Evolutionary conservation across 495 filamentous ascomycete genomes (phyloP).

Genomic region (Penicillium waksmanii): DNA sequence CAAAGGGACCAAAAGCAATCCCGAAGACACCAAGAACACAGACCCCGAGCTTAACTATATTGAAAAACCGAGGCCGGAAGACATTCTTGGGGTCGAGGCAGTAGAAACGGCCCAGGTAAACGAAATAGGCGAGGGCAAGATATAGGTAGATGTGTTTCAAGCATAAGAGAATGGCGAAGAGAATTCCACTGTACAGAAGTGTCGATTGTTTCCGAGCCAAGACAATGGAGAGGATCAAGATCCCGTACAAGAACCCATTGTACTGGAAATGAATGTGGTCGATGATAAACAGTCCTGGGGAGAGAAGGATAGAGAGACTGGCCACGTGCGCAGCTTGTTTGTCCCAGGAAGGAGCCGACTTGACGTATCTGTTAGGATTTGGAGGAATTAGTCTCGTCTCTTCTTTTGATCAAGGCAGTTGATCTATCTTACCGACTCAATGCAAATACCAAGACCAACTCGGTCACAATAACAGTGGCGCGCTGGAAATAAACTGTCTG

Average conservation of each 20-base stretch:
- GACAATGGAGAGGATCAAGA: slow-evolving; percentile 83
- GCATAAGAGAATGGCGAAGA: slow-evolving; percentile 85
- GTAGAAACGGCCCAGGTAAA: slow-evolving; percentile 84
- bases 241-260: slow-evolving; percentile 93
- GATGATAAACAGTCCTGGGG: slow-evolving; percentile 92
- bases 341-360: slow-evolving; percentile 60
- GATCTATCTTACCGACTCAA: slow-evolving; percentile 64
- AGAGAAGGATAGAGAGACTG: slow-evolving; percentile 86
- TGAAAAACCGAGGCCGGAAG: slow-evolving; percentile 74
- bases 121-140: slow-evolving; percentile 94
- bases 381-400: neutral
- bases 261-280: slow-evolving; percentile 99
- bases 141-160: slow-evolving; percentile 99
- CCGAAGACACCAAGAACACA: slow-evolving; percentile 75
- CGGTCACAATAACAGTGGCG: slow-evolving; percentile 81
- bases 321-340: slow-evolving; percentile 85
- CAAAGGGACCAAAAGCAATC: slow-evolving; percentile 88
- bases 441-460: slow-evolving; percentile 83
- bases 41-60: slow-evolving; percentile 78
- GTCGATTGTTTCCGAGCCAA: slow-evolving; percentile 77
- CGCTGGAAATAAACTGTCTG: slow-evolving; percentile 93
- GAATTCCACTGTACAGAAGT: slow-evolving; percentile 73
- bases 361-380: slow-evolving; percentile 62
- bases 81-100: slow-evolving; percentile 81
- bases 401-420: neutral